Conservation (phyloP, 345 rosid species). For the Gossypium bickii region DNA sequence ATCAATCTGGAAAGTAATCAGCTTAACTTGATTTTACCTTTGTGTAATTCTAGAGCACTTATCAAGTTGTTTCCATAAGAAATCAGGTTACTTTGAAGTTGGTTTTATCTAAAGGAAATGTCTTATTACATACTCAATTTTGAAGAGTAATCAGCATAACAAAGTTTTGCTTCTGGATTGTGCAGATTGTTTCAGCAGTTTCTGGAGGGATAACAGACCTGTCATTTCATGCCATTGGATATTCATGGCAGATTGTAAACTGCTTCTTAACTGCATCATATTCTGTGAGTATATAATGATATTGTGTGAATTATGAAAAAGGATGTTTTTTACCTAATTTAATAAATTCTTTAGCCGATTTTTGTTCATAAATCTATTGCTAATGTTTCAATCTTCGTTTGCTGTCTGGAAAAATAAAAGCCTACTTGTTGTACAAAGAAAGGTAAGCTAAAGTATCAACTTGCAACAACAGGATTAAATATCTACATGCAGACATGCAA, state of each 20-base stretch:
- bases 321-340: not conserved
- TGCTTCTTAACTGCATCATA: constrained; percentile 93
- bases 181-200: constrained; percentile 88
- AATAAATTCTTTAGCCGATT: not conserved
- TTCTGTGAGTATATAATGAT: constrained; percentile 58
- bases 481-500: not conserved
- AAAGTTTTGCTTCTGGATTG: constrained; percentile 9
- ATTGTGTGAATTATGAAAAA: not conserved
- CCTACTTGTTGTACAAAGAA: not conserved
- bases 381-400: not conserved
- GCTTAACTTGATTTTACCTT: not conserved
- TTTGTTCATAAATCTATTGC: not conserved
- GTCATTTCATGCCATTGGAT: constrained; percentile 84
- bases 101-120: not conserved
- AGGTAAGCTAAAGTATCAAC: not conserved
- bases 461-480: not conserved
- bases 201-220: constrained; percentile 97
- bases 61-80: not conserved
- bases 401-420: not conserved
- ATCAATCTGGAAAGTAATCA: not conserved
- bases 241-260: constrained; percentile 86
- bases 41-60: not conserved
- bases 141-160: constrained; percentile 2
- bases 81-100: not conserved
- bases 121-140: not conserved